Base-by-base conservation (phyloP, 139 green algal genomes). In the Mychonastes homosphaera region DNA sequence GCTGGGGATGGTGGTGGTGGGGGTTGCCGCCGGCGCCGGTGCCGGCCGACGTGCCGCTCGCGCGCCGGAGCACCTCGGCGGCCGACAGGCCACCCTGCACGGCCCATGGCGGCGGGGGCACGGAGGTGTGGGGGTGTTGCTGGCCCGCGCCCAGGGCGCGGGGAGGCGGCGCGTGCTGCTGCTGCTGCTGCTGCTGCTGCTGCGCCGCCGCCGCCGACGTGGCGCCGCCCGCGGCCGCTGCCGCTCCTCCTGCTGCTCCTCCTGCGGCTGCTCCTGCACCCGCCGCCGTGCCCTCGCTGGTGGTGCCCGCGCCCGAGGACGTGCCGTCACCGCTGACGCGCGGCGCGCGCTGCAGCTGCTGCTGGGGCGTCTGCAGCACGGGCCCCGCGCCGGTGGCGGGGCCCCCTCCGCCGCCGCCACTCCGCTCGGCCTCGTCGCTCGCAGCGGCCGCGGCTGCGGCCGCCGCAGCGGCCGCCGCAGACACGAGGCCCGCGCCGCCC, bases 241-340 rank as follows among this genome's bases (percentile, higher is more conserved):
- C 47, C 8, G 47, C 47, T 2, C 32, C 51, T 6, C 32, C 50
- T 30, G 58, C 50, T 47, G 46, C 47, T 6, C 7, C 26, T 38
- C 19, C 26, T 41, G 45, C 58, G 28, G 46, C 58, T 35, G 44
- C 58, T 50, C 47, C 58, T 28, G 27, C 41, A 26, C n/a, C n/a
- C n/a, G n/a, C n/a, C n/a, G n/a, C n/a, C n/a, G n/a, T n/a, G n/a
- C n/a, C n/a, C n/a, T n/a, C n/a, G n/a, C n/a, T n/a, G n/a, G n/a
- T n/a, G n/a, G n/a, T n/a, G n/a, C n/a, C n/a, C n/a, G n/a, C n/a
- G n/a, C n/a, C n/a, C n/a, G n/a, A n/a, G n/a, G n/a, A n/a, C n/a
- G n/a, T n/a, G n/a, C n/a, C n/a, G n/a, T n/a, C n/a, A n/a, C n/a
- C n/a, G n/a, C n/a, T n/a, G n/a, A n/a, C n/a, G n/a, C n/a, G n/a